Base-by-base conservation (phyloP, 169 alveolate genomes). In the Perkinsus marinus region DNA sequence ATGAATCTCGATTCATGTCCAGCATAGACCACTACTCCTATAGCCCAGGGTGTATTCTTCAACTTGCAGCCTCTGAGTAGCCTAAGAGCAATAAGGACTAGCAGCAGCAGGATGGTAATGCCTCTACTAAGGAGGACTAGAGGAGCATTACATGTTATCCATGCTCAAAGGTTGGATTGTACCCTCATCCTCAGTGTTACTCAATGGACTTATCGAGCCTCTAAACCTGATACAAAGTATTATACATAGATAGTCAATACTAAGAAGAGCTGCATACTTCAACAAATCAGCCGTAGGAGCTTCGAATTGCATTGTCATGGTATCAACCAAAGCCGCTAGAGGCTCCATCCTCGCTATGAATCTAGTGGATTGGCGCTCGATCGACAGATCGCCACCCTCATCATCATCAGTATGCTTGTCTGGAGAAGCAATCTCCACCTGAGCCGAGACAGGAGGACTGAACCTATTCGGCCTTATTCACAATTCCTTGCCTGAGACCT, bases 21-120 rank as follows among this genome's bases (percentile, higher is more conserved):
- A 5, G 96, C 94, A 91, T 95, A 95, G 9, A 94, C 94, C 0
- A 94, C 97, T 22, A 95, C 93, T 6, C 97, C 97, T n/a, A 94
- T 43, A 3, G 93, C 94, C 92, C 92, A 95, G 3, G 94, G 93
- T 0, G 96, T 94, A 91, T 96, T 95, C 91, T 94, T 93, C 89
- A 96, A 68, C 0, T 90, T 41, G 39, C 96, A 68, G 0, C 97
- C 98, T 93, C 96, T 93, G 69, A 96, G 90, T 13, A 96, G 79
- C 0, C 79, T 57, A 10, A 57, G 36, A 26, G 79, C 9, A 57
- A 43, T 43, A 43, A 10, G 68, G 68, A 10, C 9, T 43, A n/a
- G 46, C 46, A 10, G 19, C 46, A 41, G 46, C 10, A 3, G 10
- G 46, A 6, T 3, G 10, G 46, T 3, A 57, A 57, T 57, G 22